phyloP scores from a whole-genome alignment of 2,329 filamentous ascomycete genomes.

The Ceratocystiopsis minuta region DNA sequence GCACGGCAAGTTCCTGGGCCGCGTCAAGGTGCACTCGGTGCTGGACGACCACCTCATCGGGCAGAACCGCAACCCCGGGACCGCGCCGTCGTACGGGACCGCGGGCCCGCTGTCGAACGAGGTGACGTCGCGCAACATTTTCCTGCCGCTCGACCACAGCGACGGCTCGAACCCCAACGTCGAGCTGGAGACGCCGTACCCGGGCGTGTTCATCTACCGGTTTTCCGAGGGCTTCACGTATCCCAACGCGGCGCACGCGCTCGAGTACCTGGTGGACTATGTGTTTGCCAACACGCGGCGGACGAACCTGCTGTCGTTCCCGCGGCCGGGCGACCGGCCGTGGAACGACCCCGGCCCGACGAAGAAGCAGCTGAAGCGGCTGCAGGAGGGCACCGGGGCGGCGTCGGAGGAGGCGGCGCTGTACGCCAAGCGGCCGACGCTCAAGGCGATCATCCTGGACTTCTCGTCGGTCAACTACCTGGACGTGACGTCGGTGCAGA shows the following conservation, averaged over 20 bases:
- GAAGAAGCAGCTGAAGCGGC: constrained; percentile 19
- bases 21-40: constrained; percentile 68
- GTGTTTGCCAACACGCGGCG: constrained; percentile 57
- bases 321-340: constrained; percentile 56
- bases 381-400: constrained; percentile 8
- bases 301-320: constrained; percentile 51
- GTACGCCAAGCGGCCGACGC: constrained; percentile 14
- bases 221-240: constrained; percentile 95
- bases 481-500: constrained; percentile 39
- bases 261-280: constrained; percentile 56
- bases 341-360: constrained; percentile 87
- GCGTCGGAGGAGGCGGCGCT: constrained; percentile 7
- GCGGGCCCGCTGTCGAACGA: constrained; percentile 28
- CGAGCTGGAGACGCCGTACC: constrained; percentile 63
- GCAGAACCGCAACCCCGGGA: constrained; percentile 32
- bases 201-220: constrained; percentile 88
- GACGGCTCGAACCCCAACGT: constrained; percentile 83
- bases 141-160: constrained; percentile 69
- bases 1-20: constrained; percentile 67
- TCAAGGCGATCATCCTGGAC: constrained; percentile 36
- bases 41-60: constrained; percentile 57
- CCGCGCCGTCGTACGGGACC: constrained; percentile 40
- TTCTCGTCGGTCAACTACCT: constrained; percentile 38
- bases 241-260: constrained; percentile 75
- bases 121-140: constrained; percentile 52